Evolutionary conservation across 345 rosid species (phyloP).

Genomic region (Brassica incana): DNA sequence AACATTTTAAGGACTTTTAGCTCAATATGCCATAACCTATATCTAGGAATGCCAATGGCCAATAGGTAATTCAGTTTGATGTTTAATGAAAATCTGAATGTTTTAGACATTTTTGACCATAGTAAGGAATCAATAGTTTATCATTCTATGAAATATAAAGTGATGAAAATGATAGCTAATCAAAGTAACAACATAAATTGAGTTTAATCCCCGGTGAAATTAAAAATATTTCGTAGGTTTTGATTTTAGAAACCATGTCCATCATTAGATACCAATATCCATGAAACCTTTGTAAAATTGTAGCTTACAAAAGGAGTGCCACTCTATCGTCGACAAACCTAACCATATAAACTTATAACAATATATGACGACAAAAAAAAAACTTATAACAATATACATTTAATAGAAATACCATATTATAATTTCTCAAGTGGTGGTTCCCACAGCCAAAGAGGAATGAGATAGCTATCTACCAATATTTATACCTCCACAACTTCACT

Average conservation of each 20-base stretch:
- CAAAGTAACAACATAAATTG: background rate
- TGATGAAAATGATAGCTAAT: background rate
- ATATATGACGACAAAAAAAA: background rate
- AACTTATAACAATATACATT: background rate
- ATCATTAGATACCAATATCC: background rate
- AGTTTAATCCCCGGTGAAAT: background rate
- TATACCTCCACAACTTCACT: constrained; percentile 36
- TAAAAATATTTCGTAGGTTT: background rate
- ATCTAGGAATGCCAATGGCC: background rate
- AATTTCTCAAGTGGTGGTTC: constrained; percentile 28
- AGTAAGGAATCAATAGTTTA: background rate
- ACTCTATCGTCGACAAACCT: background rate
- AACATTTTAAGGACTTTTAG: background rate
- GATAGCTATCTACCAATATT: constrained; percentile 42
- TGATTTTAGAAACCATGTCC: background rate
- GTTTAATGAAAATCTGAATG: background rate
- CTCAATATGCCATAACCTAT: background rate
- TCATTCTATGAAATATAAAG: background rate
- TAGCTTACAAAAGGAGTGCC: background rate
- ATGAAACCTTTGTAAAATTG: background rate
- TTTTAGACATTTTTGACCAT: background rate
- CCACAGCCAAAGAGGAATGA: constrained; percentile 32
- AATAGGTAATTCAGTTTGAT: background rate
- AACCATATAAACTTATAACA: constrained; percentile 1
- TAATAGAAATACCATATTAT: constrained; percentile 14